Percentiles rank a stretch among this genome's conserved stretches.
Conservation (phyloP, 2,329 filamentous ascomycete genomes). For the Didymellaceae sp. region DNA sequence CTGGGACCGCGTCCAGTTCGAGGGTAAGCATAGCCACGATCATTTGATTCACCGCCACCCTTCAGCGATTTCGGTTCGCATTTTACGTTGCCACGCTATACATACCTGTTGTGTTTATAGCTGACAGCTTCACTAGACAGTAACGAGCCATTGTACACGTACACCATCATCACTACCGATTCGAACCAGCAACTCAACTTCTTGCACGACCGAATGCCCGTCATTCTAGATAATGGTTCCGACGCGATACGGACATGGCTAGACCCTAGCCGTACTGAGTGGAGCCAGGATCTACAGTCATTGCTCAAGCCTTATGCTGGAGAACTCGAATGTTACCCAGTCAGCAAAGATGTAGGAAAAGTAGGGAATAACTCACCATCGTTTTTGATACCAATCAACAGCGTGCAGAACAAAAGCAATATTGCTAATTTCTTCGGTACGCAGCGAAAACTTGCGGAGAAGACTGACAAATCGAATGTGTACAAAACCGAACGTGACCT, state of each 20-base stretch:
- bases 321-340: constrained; percentile 83
- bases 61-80: constrained; percentile 23
- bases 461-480: constrained; percentile 20
- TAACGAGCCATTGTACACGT: constrained; percentile 79
- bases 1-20: constrained; percentile 86
- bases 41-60: constrained; percentile 19
- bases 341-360: constrained; percentile 89
- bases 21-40: constrained; percentile 59
- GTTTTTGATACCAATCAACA: constrained; percentile 83
- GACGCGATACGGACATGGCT: constrained; percentile 77
- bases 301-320: constrained; percentile 81
- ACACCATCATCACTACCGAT: constrained; percentile 91
- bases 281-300: constrained; percentile 78
- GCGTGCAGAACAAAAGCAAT: constrained; percentile 86
- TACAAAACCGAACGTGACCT: constrained; percentile 34
- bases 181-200: constrained; percentile 84
- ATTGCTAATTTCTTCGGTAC: constrained; percentile 92
- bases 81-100: constrained; percentile 29
- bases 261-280: constrained; percentile 73
- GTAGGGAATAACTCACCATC: constrained; percentile 87
- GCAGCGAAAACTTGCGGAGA: constrained; percentile 50
- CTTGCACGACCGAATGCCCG: constrained; percentile 94
- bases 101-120: constrained; percentile 18
- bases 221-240: constrained; percentile 80
- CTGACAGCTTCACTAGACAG: constrained; percentile 55